Base-by-base conservation (phyloP, 192 early-diverging fungal genomes). In the Mortierella hygrophila region DNA sequence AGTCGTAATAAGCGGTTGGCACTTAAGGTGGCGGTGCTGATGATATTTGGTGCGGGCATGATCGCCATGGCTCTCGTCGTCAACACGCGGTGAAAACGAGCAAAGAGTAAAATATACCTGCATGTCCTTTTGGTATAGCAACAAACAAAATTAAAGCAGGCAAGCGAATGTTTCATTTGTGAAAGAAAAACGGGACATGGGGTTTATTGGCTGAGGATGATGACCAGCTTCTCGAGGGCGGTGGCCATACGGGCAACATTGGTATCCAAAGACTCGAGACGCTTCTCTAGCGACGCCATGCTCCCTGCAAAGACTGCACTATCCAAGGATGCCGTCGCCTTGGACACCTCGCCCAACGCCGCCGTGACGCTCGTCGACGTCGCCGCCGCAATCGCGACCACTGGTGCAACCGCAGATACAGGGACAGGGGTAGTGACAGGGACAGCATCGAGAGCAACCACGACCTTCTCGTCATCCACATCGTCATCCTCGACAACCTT, bases 191-290 rank as follows among this genome's bases (percentile, higher is more conserved):
- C 4, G 0, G 23, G 37, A 35, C 54, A 37, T 23, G 23, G 35
- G 23, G 0, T 23, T 47, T 79, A 85, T 26, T 78, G 82, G 21
- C 79, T 75, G 49, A 89, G 42, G 38, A 89, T 80, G 13, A 57
- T 69, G 21, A 89, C 88, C 18, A 89, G 41, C 63, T 80, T 76
- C 32, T 89, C 88, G 20, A 89, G 75, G 0, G 88, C 82, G 0
- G 83, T 90, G 13, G 89, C 89, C 77, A 87, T 87, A n/a, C 87
- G 68, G 15, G 78, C 81, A 6, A 90, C 77, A 79, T 88, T 89
- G 18, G 78, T 68, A 52, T 89, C 88, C 57, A 90, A 60, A 1
- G 87, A 86, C 76, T 88, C 85, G 32, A 90, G 78, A 38, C 85
- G 60, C 52, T 72, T 73, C 35, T 90, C 89, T 15, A 89, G 47